Evolutionary conservation across 257 asterid genomes (phyloP), one percentile per base, ranked within the genome.

Genomic region (Marsdenia floribunda): DNA sequence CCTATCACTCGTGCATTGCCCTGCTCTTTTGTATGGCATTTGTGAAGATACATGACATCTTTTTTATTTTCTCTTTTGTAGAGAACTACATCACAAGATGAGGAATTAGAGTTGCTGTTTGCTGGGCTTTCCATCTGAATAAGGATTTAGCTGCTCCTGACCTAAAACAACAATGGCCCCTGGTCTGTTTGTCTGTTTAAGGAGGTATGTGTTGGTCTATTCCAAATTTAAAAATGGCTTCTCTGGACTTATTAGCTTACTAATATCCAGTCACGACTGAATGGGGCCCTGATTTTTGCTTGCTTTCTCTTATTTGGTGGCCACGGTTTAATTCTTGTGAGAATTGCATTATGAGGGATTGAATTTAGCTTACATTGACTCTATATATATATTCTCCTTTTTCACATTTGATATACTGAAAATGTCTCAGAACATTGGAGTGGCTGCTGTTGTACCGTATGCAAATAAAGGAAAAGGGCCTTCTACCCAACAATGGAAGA

Each of bases 81-180:
- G 98, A 85, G 93, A 81, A 89, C 90, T 57, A 77, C 84, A 5
- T 78, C 95, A 53, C 95, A 88, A 78, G 95, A 93, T 9, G 86
- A 91, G 84, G 98, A 88, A 82, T 78, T 91, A 88, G 95, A 91
- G 82, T 81, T 86, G 86, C 90, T 93, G 42, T 89, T 93, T 79
- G 80, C 98, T 24, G 96, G 96, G 80, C 96, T 93, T 58, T 89
- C 77, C 58, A 63, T 90, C 77, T 91, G 89, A 86, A 77, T 83
- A 73, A 69, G 49, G 55, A 53, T 3, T 19, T 22, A 26, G 40
- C 21, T 60, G 40, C 26, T 57, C 1, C 14, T 57, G 63, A 57
- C 26, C 26, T 55, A 6, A 21, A 7, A 19, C 61, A 57, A 22
- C 33, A n/a, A 57, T 1, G 4, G 15, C 15, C 63, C 26, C 35